These are phyloP conservation scores for Halophytophthora batemanensis DNA, from an alignment of 352 stramenopile genomes.

Conservation along the genomic window DNA sequence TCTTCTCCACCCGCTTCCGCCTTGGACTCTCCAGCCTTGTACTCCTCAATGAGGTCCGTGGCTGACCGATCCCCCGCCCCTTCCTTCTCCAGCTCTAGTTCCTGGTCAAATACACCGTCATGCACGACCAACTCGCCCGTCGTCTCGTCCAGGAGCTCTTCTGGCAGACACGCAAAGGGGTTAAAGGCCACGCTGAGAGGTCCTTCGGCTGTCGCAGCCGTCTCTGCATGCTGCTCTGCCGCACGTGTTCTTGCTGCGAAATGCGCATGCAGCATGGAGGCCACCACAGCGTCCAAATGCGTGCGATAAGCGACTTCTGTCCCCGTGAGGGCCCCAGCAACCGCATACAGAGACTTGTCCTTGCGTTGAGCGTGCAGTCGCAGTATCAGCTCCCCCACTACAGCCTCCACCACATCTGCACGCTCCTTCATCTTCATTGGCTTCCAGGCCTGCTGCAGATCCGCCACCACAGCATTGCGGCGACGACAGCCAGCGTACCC, in stretches of 20 bases:
- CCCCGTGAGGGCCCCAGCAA: neutral
- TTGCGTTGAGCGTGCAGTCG: conserved; percentile 32
- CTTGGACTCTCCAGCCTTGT: conserved; percentile 2
- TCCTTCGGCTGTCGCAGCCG: conserved; percentile 19
- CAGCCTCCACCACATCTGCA: conserved; percentile 63
- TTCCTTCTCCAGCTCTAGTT: conserved; percentile 17
- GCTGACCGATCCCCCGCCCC: conserved; percentile 24
- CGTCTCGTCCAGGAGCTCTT: conserved; percentile 56
- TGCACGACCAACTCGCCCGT: conserved; percentile 53
- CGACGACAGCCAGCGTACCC: conserved; percentile 37
- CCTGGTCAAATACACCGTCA: conserved; percentile 29
- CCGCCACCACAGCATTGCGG: neutral
- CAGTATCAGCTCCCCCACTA: conserved; percentile 64
- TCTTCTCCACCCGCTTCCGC: neutral
- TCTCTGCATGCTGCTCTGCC: conserved; percentile 17
- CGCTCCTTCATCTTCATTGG: conserved; percentile 51
- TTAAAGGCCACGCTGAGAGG: conserved; percentile 53
- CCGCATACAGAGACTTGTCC: conserved; percentile 1
- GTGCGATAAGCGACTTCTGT: conserved; percentile 14
- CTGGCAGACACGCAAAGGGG: conserved; percentile 53
- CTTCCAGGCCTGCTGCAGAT: conserved; percentile 1
- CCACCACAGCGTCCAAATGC: conserved; percentile 54
- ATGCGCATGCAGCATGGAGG: conserved; percentile 54
- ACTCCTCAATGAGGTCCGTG: conserved; percentile 41
- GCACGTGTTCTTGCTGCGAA: conserved; percentile 42